Base-by-base conservation (phyloP, 2,329 filamentous ascomycete genomes). In the Calonectria pseudoturangicola region DNA sequence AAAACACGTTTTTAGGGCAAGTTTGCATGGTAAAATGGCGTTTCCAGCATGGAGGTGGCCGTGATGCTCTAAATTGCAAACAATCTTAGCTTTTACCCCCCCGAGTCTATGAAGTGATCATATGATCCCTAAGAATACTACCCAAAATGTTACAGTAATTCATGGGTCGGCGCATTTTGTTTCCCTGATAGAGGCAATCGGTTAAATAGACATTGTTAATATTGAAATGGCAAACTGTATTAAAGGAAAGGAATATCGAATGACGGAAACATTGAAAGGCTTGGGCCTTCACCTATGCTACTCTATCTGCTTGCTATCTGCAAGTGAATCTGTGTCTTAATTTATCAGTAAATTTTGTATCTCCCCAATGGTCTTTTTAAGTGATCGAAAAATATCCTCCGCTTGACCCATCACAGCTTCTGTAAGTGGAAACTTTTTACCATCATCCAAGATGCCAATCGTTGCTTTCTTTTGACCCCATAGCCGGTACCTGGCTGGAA, bases 331-430 rank as follows among this genome's bases (percentile, higher is more conserved):
- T 3, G 7, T 13, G 3, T 36, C 33, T 63, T 9, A 63, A n/a
- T 25, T 16, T 13, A 43, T n/a, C 16, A 63, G 12, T 4, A 33
- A 15, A 12, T n/a, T 33, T 18, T 63, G 39, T 12, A 63, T 43
- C 4, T 33, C n/a, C 10, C 47, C 58, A 13, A 63, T 47, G 6
- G 58, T 47, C 3, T 27, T 10, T 30, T 63, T 63, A 25, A 63
- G 9, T 8, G 58, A 63, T 6, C 25, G 41, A 12, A 63, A 47
- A 21, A 33, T 47, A 7, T 47, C 58, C 36, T 47, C 39, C 6
- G 58, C 58, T 16, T 63, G 41, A 2, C 36, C 27, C 58, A 63
- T 63, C 12, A 28, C 58, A 8, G 58, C 58, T 15, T 63, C 58
- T 2, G 41, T 63, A 21, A 63, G 27, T 25, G 41, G 25, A 15